Base-by-base conservation (phyloP, 164 flowering plant species). In the Chimonanthus praecox region DNA sequence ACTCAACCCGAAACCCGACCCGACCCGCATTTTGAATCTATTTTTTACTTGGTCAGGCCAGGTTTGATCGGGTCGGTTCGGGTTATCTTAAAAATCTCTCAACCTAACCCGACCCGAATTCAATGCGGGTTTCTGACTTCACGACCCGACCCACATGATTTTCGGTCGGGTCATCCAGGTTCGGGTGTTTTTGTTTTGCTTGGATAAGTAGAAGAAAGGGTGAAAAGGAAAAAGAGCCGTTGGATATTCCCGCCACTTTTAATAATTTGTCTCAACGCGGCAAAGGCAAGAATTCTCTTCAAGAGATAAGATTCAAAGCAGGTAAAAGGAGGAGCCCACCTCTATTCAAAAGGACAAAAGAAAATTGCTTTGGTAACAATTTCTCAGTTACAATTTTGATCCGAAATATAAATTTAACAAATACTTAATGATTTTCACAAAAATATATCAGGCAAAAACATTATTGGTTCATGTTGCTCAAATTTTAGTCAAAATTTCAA, bases 161-260 rank as follows among this genome's bases (percentile, higher is more conserved):
- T 8, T 44, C 4, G 47, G 45, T 65, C 11, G 10, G 4, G 13
- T 43, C 47, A 9, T 68, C 54, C 21, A 1, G 11, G 13, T 69
- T 69, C 45, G 46, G 11, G 50, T n/a, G 46, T 69, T 50, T 49
- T 68, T 47, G 21, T 15, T 47, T 15, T 43, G 68, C n/a, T 47
- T 7, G 6, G 54, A 68, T 10, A 68, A 68, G 45, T 15, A 21
- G 49, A 21, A 20, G 21, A 69, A 9, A 21, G 6, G 21, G 21
- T 11, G 20, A 69, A 44, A 54, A 58, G 45, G 16, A 43, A 9
- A 69, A 47, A 13, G 7, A 70, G 72, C 72, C 72, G 72, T 44
- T 70, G 50, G 64, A 70, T 44, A 70, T 70, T 70, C 72, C 72
- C 72, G 33, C 72, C 63, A 54, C 72, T 70, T 70, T 70, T 58